Evolutionary conservation across 306 rosid species (phyloP).

Genomic region (Quercus agrifolia): DNA sequence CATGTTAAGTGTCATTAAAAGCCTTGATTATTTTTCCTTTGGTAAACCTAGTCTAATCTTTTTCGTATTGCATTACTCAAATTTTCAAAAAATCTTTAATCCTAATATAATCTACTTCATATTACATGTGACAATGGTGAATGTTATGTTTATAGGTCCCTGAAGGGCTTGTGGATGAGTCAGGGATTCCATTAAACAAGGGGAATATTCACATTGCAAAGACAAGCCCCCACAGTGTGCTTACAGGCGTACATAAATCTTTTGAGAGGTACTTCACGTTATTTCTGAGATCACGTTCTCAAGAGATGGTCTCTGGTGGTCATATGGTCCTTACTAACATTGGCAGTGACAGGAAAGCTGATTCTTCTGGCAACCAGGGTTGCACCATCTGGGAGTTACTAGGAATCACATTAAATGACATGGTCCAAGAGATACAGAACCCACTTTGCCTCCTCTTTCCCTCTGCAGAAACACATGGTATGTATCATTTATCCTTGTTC

Average conservation of each 20-base stretch:
- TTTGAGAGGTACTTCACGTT: not conserved
- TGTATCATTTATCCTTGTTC: too few species aligned
- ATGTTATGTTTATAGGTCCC: constrained; percentile 19
- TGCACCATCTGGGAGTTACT: not conserved
- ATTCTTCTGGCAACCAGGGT: not conserved
- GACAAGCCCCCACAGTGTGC: not conserved
- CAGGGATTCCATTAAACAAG: constrained; percentile 22
- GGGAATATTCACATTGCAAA: constrained; percentile 12
- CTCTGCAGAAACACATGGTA: not conserved
- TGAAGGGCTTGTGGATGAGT: not conserved
- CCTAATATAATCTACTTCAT: not conserved
- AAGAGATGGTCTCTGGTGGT: not conserved
- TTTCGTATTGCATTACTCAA: not conserved
- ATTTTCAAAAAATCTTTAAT: not conserved
- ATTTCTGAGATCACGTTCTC: not conserved
- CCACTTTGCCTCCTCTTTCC: not conserved
- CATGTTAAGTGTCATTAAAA: not conserved
- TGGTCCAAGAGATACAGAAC: not conserved
- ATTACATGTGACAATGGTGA: not conserved
- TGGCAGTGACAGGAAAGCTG: not conserved
- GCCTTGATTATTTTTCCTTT: not conserved
- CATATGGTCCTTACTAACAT: not conserved
- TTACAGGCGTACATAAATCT: not conserved
- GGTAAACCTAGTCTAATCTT: too few species aligned
- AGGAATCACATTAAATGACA: not conserved